phyloP scores from a whole-genome alignment of 2,329 filamentous ascomycete species.

The Scortechinia acanthostroma region DNA sequence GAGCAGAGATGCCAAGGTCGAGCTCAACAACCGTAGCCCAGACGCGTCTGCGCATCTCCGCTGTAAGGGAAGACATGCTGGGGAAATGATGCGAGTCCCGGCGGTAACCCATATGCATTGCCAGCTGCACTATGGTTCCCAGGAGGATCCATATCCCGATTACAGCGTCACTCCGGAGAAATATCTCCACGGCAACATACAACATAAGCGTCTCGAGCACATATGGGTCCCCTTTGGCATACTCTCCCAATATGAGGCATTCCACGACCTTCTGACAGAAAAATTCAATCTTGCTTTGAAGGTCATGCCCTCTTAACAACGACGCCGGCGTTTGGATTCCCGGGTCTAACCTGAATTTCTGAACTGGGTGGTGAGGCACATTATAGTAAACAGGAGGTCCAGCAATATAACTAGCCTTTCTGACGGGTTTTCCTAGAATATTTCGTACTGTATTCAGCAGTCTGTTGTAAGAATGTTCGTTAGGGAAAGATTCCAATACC shows the following conservation, averaged over 20 bases:
- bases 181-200: conserved; percentile 10
- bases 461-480: conserved; percentile 12
- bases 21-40: conserved; percentile 22
- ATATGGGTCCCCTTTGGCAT: conserved; percentile 14
- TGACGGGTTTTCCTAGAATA: conserved; percentile 15
- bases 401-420: conserved; percentile 11
- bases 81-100: conserved; percentile 24
- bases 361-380: conserved; percentile 13
- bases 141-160: conserved; percentile 15
- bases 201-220: conserved; percentile 14
- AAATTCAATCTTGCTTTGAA: conserved; percentile 12
- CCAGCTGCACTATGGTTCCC: conserved; percentile 15
- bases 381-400: conserved; percentile 12
- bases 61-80: conserved; percentile 20
- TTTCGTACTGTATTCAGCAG: conserved; percentile 13
- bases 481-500: conserved; percentile 15
- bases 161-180: conserved; percentile 11
- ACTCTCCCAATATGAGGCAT: conserved; percentile 16
- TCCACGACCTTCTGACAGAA: conserved; percentile 17
- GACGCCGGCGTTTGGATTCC: conserved; percentile 11
- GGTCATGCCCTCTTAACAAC: conserved; percentile 12
- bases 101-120: conserved; percentile 28
- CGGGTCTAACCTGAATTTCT: conserved; percentile 12
- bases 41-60: conserved; percentile 22
- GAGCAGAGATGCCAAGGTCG: conserved; percentile 24